A percentile compares a stretch with the other conserved stretches of the same genome.
Evolutionary conservation across 164 flowering plant genomes (phyloP).

Genomic region (Litsea cubeba): DNA sequence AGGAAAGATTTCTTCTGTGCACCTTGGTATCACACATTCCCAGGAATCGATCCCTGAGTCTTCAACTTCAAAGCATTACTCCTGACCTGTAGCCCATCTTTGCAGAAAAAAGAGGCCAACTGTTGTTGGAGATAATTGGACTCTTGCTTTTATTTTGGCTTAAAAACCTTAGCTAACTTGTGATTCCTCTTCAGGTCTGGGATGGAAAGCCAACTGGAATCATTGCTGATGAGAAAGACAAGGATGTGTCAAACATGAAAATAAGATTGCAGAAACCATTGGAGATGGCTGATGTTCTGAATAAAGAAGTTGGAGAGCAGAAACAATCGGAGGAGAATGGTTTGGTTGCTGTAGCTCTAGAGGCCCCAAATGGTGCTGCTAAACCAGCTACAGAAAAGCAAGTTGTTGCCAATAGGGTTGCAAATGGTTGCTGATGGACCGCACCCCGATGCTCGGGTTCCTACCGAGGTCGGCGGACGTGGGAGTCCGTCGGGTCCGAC

Average conservation of each 20-base stretch:
- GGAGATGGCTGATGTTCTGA: slow-evolving; percentile 25
- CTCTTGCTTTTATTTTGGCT: background rate
- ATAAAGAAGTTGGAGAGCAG: slow-evolving; percentile 28
- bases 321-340: slow-evolving; percentile 27
- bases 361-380: slow-evolving; percentile 30
- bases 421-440: slow-evolving; percentile 49
- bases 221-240: slow-evolving; percentile 35
- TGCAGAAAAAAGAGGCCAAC: too few relatives aligned
- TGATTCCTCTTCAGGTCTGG: slow-evolving; percentile 39
- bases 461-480: too few relatives aligned
- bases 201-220: slow-evolving; percentile 46
- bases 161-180: background rate
- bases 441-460: too few relatives aligned
- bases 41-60: too few relatives aligned
- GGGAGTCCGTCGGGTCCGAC: too few relatives aligned
- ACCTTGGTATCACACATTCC: too few relatives aligned
- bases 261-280: slow-evolving; percentile 25
- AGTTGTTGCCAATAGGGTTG: slow-evolving; percentile 29
- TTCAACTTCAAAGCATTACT: too few relatives aligned
- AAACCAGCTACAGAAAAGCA: slow-evolving; percentile 34
- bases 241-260: slow-evolving; percentile 24
- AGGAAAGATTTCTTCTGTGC: too few relatives aligned
- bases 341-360: slow-evolving; percentile 29
- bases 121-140: too few relatives aligned
- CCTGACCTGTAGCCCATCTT: too few relatives aligned